Percentiles rank a stretch among this genome's conserved stretches.
Evolutionary conservation across 768 basidiomycete genomes (phyloP).

Genomic region (Auriculariales sp.): DNA sequence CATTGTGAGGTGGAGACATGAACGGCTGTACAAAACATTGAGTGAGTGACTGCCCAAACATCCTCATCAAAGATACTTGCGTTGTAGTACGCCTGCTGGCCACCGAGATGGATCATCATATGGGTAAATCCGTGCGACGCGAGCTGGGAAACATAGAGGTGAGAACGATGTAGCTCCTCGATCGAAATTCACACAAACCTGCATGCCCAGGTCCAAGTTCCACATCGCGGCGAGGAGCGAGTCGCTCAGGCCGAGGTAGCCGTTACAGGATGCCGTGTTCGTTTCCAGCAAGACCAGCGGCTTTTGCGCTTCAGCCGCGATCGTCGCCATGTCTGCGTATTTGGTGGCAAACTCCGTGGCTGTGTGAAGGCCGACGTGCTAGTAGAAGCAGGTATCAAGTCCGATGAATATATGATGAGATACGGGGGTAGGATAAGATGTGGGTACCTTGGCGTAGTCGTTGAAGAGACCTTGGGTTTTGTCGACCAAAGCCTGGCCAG

Average conservation of each 20-base stretch:
- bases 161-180: background rate
- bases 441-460: no score
- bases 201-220: constrained; percentile 40
- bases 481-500: no score
- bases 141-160: constrained; percentile 31
- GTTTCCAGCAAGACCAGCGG: constrained; percentile 41
- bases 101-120: constrained; percentile 33
- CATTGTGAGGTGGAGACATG: constrained; percentile 39
- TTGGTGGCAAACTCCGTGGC: constrained; percentile 21
- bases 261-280: constrained; percentile 38
- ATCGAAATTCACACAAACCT: constrained; percentile 8
- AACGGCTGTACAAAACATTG: constrained; percentile 12
- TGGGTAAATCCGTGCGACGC: constrained; percentile 33
- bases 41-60: background rate
- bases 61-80: constrained; percentile 17
- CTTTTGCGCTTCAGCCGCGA: constrained; percentile 19
- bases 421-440: no score
- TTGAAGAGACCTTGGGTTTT: no score
- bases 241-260: constrained; percentile 37
- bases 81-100: constrained; percentile 37
- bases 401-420: no score
- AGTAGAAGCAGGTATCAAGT: no score
- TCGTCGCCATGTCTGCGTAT: constrained; percentile 21
- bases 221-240: constrained; percentile 36
- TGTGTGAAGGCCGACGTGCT: no score